Evolutionary conservation across 768 basidiomycete species (phyloP), one percentile per base, ranked within the genome.

Genomic region (Mycena vitilis): DNA sequence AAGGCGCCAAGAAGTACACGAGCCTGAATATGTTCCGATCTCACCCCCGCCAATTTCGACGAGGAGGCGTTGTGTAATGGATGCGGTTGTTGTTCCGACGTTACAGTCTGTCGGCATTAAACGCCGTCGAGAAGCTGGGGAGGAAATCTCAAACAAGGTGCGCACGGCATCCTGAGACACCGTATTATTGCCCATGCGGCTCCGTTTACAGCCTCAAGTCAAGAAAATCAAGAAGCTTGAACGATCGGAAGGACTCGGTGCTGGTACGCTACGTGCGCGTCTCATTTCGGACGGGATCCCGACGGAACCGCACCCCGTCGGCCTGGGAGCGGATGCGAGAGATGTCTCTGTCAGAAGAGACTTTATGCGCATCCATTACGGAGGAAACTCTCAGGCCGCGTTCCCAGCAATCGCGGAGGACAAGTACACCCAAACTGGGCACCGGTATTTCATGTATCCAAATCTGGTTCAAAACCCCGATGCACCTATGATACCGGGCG

Each of bases 391-490:
- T 0, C 52, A 49, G 52, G 2, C 44, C 5, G 13, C 59, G 20
- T 60, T 60, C 53, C 65, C 65, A 5, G 6, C 59, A 5, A 55
- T 60, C 38, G 25, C 59, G 23, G 7, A 48, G 34, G 36, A 54
- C 18, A 38, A n/a, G 30, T 66, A 66, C 53, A 61, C 36, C 6
- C 38, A 23, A 54, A 66, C 65, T 0, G 65, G 65, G 18, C 52
- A 66, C 42, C 59, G 65, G 3, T 55, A 70, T 48, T 66, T 70
- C 45, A 62, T 66, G 60, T 66, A 62, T 42, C 60, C 65, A 15
- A 70, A 55, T 44, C 60, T 66, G 10, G 51, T 58, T 10, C 61
- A 47, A 44, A 66, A 70, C 40, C 69, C 69, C 9, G 64, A 70
- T 25, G 37, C 65, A 7, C 69, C 65, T 18, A 65, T 62, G 64